Base-by-base conservation (phyloP, 192 early-diverging fungal species). In the Rhizophagus clarus region DNA sequence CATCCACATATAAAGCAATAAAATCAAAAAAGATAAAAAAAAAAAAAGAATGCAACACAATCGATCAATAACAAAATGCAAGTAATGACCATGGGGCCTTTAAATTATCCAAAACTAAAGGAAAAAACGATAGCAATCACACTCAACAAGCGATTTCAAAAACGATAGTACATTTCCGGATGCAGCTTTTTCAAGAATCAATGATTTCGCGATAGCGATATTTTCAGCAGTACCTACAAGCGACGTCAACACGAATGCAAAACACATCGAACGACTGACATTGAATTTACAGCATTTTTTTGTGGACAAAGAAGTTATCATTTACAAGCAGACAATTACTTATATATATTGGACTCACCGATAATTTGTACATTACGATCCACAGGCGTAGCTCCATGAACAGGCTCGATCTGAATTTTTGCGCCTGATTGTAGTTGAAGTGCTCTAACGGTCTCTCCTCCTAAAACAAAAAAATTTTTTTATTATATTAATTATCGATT, bases 401-500 rank as follows among this genome's bases (percentile, higher is more conserved):
- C 83, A 51, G 84, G 84, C 74, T 91, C 88, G 11, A 92, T 88
- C 61, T 88, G 88, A 72, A 92, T 89, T 82, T 87, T 90, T 20
- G 91, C 89, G 3, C 89, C 88, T 0, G 91, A 89, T 76, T 89
- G 86, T 61, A 88, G 86, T 83, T 92, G 89, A 49, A 92, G 85
- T 60, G 81, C 74, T 73, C 87, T 82, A 14, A 92, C 87, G 14
- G 89, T 92, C 74, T 92, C 91, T 32, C 91, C 91, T 42, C 90
- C 87, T 86, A 51, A 45, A 79, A 86, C 85, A 15, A 86, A 84
- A 64, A 2, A 87, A 87, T 28, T 85, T 68, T 6, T 15, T 28
- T 20, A 68, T 4, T 31, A 32, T 15, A 29, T 31, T 5, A 74
- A 60, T 2, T n/a, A 74, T n/a, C 2, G 37, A 32, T 40, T 40